A percentile compares a stretch with the other conserved stretches of the same genome.
Evolutionary conservation across 768 basidiomycete species (phyloP).

Genomic region (Suillus brevipes): DNA sequence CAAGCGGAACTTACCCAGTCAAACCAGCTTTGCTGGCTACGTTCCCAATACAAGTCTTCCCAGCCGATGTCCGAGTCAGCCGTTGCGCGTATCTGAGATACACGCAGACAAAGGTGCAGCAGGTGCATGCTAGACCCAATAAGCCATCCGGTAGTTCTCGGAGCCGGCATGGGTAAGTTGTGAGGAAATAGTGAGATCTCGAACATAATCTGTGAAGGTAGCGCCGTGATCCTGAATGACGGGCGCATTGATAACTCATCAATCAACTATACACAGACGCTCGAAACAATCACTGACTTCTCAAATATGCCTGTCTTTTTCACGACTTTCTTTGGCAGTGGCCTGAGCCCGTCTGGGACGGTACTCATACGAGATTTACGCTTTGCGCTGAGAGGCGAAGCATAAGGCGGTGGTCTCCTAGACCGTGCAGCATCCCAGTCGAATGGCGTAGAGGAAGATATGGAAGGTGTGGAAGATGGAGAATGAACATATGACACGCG

Average conservation of each 20-base stretch:
- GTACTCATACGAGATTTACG: slow-evolving; percentile 43
- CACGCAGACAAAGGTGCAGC: slow-evolving; percentile 63
- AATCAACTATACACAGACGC: slow-evolving; percentile 15
- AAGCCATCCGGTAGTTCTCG: slow-evolving; percentile 64
- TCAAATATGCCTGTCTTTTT: slow-evolving; percentile 66
- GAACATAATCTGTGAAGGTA: slow-evolving; percentile 75
- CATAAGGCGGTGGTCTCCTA: slow-evolving; percentile 70
- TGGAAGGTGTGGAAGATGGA: slow-evolving; percentile 66
- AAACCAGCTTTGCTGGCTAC: slow-evolving; percentile 65
- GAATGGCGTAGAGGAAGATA: slow-evolving; percentile 76
- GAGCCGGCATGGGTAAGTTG: slow-evolving; percentile 71
- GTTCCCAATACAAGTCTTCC: slow-evolving; percentile 77
- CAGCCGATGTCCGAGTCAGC: slow-evolving; percentile 72
- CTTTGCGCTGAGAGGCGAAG: slow-evolving; percentile 53
- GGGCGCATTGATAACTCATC: slow-evolving; percentile 12
- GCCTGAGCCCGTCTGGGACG: slow-evolving; percentile 21
- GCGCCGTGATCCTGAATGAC: slow-evolving; percentile 49
- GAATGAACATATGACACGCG: slow-evolving; percentile 59
- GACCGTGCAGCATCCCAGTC: slow-evolving; percentile 87
- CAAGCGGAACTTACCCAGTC: slow-evolving; percentile 62
- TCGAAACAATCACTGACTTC: slow-evolving; percentile 41
- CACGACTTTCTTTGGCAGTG: slow-evolving; percentile 54
- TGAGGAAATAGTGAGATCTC: slow-evolving; percentile 82
- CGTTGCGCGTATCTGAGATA: slow-evolving; percentile 54
- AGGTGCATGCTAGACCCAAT: slow-evolving; percentile 67